Conservation (phyloP, 2,329 filamentous ascomycete species). For the Corynespora cassiicola region DNA sequence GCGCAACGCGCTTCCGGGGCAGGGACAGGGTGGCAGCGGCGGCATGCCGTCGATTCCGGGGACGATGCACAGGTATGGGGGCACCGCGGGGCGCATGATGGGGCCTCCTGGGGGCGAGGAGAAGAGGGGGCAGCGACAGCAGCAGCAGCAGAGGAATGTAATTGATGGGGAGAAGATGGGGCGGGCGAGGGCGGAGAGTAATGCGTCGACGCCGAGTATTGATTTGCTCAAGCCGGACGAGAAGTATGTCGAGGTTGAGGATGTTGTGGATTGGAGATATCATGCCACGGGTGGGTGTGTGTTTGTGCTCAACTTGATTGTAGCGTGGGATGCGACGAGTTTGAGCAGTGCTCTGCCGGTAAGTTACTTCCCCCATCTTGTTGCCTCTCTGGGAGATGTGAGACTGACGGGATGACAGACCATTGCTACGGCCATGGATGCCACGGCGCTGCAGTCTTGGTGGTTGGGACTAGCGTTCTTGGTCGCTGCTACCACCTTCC, state of each 20-base stretch:
- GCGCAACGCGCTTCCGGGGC: too few relatives aligned
- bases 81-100: too few relatives aligned
- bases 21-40: too few relatives aligned
- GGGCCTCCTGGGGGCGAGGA: too few relatives aligned
- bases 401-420: constrained; percentile 20
- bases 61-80: too few relatives aligned
- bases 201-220: constrained; percentile 6
- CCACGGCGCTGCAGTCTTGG: constrained; percentile 49
- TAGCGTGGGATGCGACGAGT: constrained; percentile 29
- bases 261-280: constrained; percentile 27
- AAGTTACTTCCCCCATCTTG: too few relatives aligned
- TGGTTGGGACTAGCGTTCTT: constrained; percentile 61
- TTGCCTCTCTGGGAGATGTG: neutral
- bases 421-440: constrained; percentile 44
- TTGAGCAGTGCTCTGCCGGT: constrained; percentile 30
- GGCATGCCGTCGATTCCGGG: too few relatives aligned
- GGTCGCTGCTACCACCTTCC: constrained; percentile 50
- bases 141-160: neutral
- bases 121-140: constrained; percentile 2
- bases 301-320: constrained; percentile 28
- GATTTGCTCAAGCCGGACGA: constrained; percentile 19
- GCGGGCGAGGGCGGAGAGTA: constrained; percentile 9
- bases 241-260: constrained; percentile 8
- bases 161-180: constrained; percentile 7
- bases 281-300: constrained; percentile 27